These are phyloP conservation scores for Canavalia ensiformis DNA, from an alignment of 306 rosid species.

Conservation along the genomic window DNA sequence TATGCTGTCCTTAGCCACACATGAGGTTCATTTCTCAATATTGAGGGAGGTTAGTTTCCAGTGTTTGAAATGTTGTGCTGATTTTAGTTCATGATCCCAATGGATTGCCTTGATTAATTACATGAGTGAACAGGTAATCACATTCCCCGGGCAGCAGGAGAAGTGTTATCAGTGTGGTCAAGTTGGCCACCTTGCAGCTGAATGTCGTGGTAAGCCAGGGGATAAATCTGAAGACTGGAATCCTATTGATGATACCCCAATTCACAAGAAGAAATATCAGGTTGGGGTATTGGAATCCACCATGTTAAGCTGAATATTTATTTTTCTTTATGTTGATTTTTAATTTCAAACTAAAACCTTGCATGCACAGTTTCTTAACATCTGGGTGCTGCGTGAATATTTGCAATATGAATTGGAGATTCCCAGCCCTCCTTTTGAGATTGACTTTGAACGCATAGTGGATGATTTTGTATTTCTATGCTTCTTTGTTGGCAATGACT, in stretches of 20 bases:
- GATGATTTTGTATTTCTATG: constrained; percentile 94
- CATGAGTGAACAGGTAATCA: constrained; percentile 70
- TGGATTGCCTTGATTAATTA: constrained; percentile 46
- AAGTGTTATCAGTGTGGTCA: constrained; percentile 91
- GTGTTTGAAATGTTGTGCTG: constrained; percentile 38
- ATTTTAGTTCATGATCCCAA: constrained; percentile 44
- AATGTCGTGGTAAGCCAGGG: constrained; percentile 79
- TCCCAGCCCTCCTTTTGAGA: constrained; percentile 78
- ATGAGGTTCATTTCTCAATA: constrained; percentile 93
- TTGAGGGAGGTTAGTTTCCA: constrained; percentile 88
- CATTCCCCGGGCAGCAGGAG: constrained; percentile 90
- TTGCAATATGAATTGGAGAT: constrained; percentile 83
- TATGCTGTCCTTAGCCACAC: constrained; percentile 94
- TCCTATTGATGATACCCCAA: constrained; percentile 77
- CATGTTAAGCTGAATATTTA: constrained; percentile 44
- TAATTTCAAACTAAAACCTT: constrained; percentile 40
- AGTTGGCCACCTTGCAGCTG: constrained; percentile 95
- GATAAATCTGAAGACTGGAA: constrained; percentile 66
- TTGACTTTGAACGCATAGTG: constrained; percentile 77
- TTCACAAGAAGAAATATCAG: constrained; percentile 97
- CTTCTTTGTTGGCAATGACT: constrained; percentile 93
- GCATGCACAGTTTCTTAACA: constrained; percentile 74
- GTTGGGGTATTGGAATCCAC: constrained; percentile 55
- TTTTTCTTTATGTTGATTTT: constrained; percentile 32
- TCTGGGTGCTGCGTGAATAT: constrained; percentile 93